Evolutionary conservation across 2,329 filamentous ascomycete genomes (phyloP).

Genomic region (Penicillium crustosum): DNA sequence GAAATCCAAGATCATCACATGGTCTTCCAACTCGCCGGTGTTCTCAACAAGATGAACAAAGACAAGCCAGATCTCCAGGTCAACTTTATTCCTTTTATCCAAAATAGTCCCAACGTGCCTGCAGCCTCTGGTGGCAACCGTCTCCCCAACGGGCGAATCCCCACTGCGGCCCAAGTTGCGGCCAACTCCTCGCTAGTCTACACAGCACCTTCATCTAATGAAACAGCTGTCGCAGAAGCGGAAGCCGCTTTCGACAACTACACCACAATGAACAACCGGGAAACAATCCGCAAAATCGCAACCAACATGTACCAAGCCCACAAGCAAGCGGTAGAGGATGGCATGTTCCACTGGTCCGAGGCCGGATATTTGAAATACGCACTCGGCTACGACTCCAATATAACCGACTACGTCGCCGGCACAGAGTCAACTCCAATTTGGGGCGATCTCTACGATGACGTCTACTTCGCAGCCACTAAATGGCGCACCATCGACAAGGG

Average conservation of each 20-base stretch:
- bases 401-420: constrained; percentile 55
- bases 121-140: constrained; percentile 50
- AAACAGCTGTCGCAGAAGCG: constrained; percentile 40
- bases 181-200: constrained; percentile 46
- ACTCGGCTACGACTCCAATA: constrained; percentile 55
- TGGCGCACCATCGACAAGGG: constrained; percentile 67
- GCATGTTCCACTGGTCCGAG: constrained; percentile 65
- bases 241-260: constrained; percentile 41
- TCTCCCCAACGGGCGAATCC: constrained; percentile 54
- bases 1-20: constrained; percentile 46
- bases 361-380: constrained; percentile 62
- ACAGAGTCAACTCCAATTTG: constrained; percentile 49
- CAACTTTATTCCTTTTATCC: constrained; percentile 47
- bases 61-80: constrained; percentile 38
- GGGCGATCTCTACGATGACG: constrained; percentile 54
- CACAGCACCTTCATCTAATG: constrained; percentile 33
- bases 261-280: constrained; percentile 25
- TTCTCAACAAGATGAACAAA: constrained; percentile 44
- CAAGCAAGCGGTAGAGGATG: constrained; percentile 54
- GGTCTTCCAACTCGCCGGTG: constrained; percentile 45
- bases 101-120: constrained; percentile 53
- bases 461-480: constrained; percentile 60
- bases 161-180: constrained; percentile 51
- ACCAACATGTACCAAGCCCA: constrained; percentile 50
- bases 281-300: constrained; percentile 32